These are phyloP conservation scores for Ziziphus jujuba DNA, from an alignment of 306 rosid species.

Conservation along the genomic window DNA sequence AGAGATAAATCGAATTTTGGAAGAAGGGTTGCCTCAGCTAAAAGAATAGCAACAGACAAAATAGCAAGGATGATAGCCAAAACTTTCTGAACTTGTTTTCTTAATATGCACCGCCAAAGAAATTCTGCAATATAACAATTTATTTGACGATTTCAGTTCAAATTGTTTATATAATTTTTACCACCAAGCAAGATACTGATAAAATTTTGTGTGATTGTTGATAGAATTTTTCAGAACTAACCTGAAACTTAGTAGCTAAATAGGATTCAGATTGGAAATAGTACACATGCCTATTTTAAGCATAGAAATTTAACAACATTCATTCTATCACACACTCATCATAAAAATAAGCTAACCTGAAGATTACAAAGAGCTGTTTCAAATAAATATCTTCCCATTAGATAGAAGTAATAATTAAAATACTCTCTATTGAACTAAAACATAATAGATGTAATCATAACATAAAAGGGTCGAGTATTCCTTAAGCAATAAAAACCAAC, in stretches of 20 bases:
- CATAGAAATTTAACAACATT: too few species aligned
- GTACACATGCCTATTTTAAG: too few species aligned
- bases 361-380: too few species aligned
- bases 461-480: background rate
- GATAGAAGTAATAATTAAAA: too few species aligned
- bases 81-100: constrained; percentile 76
- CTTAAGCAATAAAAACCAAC: background rate
- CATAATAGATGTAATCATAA: background rate
- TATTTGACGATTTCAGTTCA: constrained; percentile 3
- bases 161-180: background rate
- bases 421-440: background rate
- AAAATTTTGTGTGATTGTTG: background rate
- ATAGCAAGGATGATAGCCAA: constrained; percentile 75
- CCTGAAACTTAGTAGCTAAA: too few species aligned
- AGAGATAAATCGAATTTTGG: constrained; percentile 87
- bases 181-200: too few species aligned
- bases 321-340: background rate
- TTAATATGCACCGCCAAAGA: constrained; percentile 83
- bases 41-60: constrained; percentile 90
- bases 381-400: too few species aligned
- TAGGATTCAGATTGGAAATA: too few species aligned
- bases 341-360: background rate
- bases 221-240: background rate
- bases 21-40: constrained; percentile 93
- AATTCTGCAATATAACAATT: constrained; percentile 64